Percentiles rank a stretch among this genome's conserved stretches.
phyloP scores from a whole-genome alignment of 202 grass and related monocot species.

The Schoenoplectus tabernaemontani region DNA sequence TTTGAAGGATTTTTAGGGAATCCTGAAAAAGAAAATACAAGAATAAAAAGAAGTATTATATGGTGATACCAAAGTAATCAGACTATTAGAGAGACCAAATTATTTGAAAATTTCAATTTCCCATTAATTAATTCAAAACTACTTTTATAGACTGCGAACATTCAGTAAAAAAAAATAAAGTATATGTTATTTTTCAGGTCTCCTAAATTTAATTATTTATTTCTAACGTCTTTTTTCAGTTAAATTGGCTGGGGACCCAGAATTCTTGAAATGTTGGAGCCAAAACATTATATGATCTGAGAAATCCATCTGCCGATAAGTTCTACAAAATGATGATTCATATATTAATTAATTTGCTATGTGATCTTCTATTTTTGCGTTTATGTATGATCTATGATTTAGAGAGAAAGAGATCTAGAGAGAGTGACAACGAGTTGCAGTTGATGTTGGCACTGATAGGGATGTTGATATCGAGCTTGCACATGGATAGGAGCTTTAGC shows the following conservation, averaged over 20 bases:
- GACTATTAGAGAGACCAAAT: too few relatives aligned
- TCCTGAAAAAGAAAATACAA: not conserved
- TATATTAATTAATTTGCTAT: not conserved
- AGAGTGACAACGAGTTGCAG: constrained; percentile 32
- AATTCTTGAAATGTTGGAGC: not conserved
- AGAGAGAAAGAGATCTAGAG: not conserved
- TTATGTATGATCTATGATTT: not conserved
- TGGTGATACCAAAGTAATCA: not conserved
- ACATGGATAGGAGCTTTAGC: constrained; percentile 21
- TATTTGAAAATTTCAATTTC: not conserved
- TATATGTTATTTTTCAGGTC: not conserved
- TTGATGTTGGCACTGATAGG: constrained; percentile 28
- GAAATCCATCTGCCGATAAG: not conserved
- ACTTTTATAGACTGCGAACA: not conserved
- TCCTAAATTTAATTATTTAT: not conserved
- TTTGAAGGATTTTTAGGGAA: not conserved
- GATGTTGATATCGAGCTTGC: constrained; percentile 40
- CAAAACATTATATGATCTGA: not conserved
- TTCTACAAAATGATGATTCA: not conserved
- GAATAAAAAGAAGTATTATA: too few relatives aligned
- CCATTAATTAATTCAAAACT: not conserved
- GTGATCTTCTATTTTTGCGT: not conserved
- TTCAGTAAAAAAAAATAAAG: too few relatives aligned
- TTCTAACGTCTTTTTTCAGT: not conserved
- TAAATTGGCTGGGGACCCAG: not conserved